Base-by-base conservation (phyloP, 345 rosid species). In the Turnera subulata region DNA sequence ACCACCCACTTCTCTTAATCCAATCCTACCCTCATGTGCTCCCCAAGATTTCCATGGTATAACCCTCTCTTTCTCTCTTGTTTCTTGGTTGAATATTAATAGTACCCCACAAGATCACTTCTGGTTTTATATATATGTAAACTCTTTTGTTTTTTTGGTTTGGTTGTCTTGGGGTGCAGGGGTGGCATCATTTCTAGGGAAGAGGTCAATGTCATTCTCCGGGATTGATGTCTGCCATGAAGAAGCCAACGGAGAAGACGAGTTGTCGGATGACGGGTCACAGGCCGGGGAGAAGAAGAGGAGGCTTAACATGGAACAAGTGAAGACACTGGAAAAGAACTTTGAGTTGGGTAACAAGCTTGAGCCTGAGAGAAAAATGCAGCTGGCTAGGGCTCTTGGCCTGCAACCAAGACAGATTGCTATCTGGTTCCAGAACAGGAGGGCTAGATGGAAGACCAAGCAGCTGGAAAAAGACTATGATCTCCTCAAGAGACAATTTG, bases 281-380 rank as follows among this genome's bases (percentile, higher is more conserved):
- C 96, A 85, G 39, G 88, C 86, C 37, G 96, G 96, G 54, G 99
- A 90, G 70, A 90, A 94, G 82, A 94, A 90, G 75, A 85, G 95
- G 76, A 82, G 97, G 79, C 77, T 94, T 40, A 94, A 75, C 71
- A 73, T 88, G 83, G 99, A 88, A 44, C 99, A 94, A 62, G 97
- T 90, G 14, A 90, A 81, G 78, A 90, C 96, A 14, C 79, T 94
- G 35, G 99, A 94, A 79, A 94, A 82, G 75, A 90, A 81, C 68
- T 94, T 94, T 48, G 97, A 94, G 76, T 75, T 94, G 60, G 96
- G 97, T 10, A 94, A 88, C 63, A 90, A 94, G 79, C 99, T 90
- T 70, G 97, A 94, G 67, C 97, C 97, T 17, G 97, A 94, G 79
- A 85, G 95, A 70, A 94, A 90, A 81, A 82, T 94, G 87, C 96